Evolutionary conservation across 1,284 basidiomycete species (phyloP), one percentile per base, ranked within the genome.

Genomic region (Wallemia mellicola): DNA sequence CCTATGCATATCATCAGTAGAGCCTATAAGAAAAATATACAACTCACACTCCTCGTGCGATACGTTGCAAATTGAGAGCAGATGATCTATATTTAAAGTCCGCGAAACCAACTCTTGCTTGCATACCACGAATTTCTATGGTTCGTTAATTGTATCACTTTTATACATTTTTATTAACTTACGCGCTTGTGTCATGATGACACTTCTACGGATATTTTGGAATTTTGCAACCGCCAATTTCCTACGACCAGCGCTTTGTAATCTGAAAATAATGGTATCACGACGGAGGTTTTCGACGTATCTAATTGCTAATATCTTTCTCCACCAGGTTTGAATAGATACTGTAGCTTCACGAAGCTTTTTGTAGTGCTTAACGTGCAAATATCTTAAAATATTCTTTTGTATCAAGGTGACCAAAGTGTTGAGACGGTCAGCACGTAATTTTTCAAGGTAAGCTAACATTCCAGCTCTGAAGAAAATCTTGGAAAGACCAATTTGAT

Each of bases 391-490:
- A 73, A 96, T 82, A 69, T 96, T 95, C 79, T 98, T 98, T 73
- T 98, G 94, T 17, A 99, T 83, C 57, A 94, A 77, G 15, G 87
- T 95, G 60, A 92, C 88, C 68, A 98, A 79, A 22, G 80, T 74
- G 67, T 95, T 92, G 60, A 98, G 77, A 62, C 84, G 78, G 62
- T 85, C 81, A 5, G 86, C 82, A 27, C 94, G 82, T 59, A 89
- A 74, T 28, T 87, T 81, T 71, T 99, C 94, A 59, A 99, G 77
- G 17, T 86, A 82, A n/a, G 94, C 92, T 54, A 99, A 81, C 86
- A 98, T 95, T 64, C 94, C 94, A 14, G 94, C 89, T 60, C 94
- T 81, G 79, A 99, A 98, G 75, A 99, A 99, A 67, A 99, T 94
- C 73, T 99, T 99, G 30, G 87, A 95, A 25, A 91, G 76, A 65